These are phyloP conservation scores for Lipomyces kockii DNA, from an alignment of 805 yeast species.

Conservation along the genomic window DNA sequence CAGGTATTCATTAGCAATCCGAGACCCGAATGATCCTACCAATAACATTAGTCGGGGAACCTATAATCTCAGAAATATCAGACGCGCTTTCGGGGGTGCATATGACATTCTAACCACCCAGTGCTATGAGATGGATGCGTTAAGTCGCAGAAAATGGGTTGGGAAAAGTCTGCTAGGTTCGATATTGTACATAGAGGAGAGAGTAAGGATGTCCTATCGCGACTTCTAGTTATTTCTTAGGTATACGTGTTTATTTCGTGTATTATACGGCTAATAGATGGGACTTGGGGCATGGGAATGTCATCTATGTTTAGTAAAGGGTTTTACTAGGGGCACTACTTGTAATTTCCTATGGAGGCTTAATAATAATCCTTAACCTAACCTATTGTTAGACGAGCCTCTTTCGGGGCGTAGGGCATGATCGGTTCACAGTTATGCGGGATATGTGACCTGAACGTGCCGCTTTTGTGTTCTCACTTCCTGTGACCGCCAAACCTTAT, in stretches of 20 bases:
- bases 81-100: constrained; percentile 88
- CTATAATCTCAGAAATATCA: constrained; percentile 75
- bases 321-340: too few species aligned
- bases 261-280: background rate
- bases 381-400: too few species aligned
- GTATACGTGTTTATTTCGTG: background rate
- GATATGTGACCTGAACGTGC: background rate
- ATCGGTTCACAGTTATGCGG: too few species aligned
- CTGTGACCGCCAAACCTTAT: background rate
- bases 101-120: constrained; percentile 73
- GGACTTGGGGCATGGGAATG: background rate
- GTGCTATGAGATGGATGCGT: constrained; percentile 71
- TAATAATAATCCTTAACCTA: too few species aligned
- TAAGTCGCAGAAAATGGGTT: constrained; percentile 66
- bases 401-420: too few species aligned
- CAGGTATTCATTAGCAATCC: constrained; percentile 68
- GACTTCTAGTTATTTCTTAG: background rate
- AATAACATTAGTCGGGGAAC: constrained; percentile 83
- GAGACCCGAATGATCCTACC: constrained; percentile 83
- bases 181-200: constrained; percentile 15
- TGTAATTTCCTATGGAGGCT: background rate
- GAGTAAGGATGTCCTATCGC: background rate
- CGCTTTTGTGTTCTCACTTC: background rate
- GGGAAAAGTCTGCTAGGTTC: constrained; percentile 75
- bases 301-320: background rate